Percentiles rank a stretch among this genome's conserved stretches.
These are phyloP conservation scores for Leucosporidium creatinivorum DNA, from an alignment of 768 basidiomycete genomes.

Conservation along the genomic window DNA sequence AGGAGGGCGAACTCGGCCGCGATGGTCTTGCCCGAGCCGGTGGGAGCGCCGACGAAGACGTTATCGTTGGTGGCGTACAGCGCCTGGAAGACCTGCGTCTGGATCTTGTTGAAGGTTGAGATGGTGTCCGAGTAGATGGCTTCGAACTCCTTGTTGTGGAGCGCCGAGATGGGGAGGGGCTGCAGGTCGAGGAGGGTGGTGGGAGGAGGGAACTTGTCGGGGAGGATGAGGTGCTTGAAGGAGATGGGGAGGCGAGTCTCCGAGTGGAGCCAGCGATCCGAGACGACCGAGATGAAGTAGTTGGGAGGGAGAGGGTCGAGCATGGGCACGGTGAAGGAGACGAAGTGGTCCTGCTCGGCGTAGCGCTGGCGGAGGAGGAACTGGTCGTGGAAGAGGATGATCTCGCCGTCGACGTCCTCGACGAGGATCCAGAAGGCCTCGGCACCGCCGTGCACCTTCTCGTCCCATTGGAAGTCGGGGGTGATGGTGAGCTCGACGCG, in stretches of 20 bases:
- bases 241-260: conserved; percentile 91
- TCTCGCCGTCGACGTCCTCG: conserved; percentile 95
- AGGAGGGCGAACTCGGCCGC: conserved; percentile 94
- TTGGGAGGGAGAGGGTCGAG: conserved; percentile 96
- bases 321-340: conserved; percentile 92
- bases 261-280: conserved; percentile 91
- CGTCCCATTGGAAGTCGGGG: conserved; percentile 99
- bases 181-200: conserved; percentile 91
- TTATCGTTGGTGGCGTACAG: conserved; percentile 95
- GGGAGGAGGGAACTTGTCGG: conserved; percentile 89
- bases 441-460: conserved; percentile 77
- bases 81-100: conserved; percentile 97
- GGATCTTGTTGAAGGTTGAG: conserved; percentile 93
- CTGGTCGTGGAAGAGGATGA: conserved; percentile 77
- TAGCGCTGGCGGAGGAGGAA: conserved; percentile 81
- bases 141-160: conserved; percentile 91
- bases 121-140: conserved; percentile 72
- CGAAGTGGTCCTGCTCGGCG: conserved; percentile 89
- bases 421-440: conserved; percentile 91
- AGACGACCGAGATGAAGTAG: conserved; percentile 91
- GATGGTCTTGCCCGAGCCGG: conserved; percentile 94
- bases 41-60: conserved; percentile 91
- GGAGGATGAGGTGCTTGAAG: conserved; percentile 93
- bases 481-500: conserved; percentile 87
- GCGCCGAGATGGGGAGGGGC: conserved; percentile 73